These are phyloP conservation scores for Mimosa pudica DNA, from an alignment of 306 rosid species.

Conservation along the genomic window DNA sequence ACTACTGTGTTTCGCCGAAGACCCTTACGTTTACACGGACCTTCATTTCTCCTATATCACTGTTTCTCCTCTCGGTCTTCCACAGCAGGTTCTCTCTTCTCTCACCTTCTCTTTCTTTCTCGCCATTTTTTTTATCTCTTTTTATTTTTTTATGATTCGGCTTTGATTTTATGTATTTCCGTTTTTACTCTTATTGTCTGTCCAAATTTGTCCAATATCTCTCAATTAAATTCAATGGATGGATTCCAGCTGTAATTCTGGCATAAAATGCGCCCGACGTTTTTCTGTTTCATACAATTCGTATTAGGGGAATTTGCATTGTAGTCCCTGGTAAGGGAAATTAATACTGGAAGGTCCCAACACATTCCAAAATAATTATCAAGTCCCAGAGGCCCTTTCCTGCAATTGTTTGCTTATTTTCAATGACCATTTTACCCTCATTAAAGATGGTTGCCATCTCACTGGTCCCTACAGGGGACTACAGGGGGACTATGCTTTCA, in stretches of 20 bases:
- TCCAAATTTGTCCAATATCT: background rate
- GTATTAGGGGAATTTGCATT: no score
- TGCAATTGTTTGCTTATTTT: no score
- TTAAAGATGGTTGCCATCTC: no score
- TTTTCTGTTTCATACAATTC: background rate
- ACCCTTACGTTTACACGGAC: conserved; percentile 53
- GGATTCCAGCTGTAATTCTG: background rate
- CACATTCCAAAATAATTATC: no score
- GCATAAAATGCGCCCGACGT: background rate
- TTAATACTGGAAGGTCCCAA: no score
- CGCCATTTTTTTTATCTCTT: background rate
- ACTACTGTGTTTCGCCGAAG: conserved; percentile 49
- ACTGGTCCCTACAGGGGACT: no score
- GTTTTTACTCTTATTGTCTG: background rate
- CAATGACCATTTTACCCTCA: no score
- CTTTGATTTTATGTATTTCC: background rate
- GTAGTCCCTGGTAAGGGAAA: no score
- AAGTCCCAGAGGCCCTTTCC: no score
- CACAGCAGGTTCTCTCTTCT: conserved; percentile 51
- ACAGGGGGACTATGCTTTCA: no score
- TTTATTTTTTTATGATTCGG: no score
- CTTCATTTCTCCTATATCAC: conserved; percentile 60
- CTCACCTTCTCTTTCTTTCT: conserved; percentile 12
- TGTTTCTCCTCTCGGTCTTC: conserved; percentile 64
- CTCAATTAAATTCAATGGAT: background rate